These are phyloP conservation scores for Dacryopinax primogenitus DNA, from an alignment of 768 basidiomycete species.

Conservation along the genomic window DNA sequence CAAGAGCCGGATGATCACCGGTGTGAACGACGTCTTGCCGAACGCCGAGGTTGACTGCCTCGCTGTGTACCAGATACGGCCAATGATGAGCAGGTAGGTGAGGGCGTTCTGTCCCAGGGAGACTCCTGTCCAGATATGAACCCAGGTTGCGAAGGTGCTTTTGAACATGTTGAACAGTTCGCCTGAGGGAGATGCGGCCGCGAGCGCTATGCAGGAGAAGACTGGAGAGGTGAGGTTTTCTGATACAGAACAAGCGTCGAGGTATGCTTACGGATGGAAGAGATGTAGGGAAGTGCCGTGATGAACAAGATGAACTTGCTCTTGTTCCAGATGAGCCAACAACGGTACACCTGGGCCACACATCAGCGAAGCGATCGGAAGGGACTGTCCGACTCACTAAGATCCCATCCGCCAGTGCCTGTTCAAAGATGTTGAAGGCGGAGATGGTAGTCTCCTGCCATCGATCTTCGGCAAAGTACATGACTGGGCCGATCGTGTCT, in stretches of 20 bases:
- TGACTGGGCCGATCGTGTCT: not conserved
- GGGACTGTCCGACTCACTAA: not conserved
- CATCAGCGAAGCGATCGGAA: not conserved
- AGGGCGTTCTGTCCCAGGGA: not conserved
- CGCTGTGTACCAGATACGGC: not conserved
- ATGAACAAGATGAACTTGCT: not conserved
- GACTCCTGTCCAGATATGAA: not conserved
- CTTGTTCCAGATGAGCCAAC: constrained; percentile 4
- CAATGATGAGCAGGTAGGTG: not conserved
- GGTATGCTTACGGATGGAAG: not conserved
- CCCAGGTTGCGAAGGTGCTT: not conserved
- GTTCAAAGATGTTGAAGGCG: not conserved
- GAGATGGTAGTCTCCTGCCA: constrained; percentile 5
- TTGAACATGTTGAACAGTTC: not conserved
- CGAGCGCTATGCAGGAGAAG: not conserved
- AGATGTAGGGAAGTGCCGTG: not conserved
- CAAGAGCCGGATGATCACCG: not conserved
- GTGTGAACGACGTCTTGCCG: not conserved
- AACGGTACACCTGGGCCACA: not conserved
- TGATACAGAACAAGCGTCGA: not conserved
- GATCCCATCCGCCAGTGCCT: not conserved
- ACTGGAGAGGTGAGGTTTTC: not conserved
- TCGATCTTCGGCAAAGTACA: not conserved
- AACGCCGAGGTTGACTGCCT: not conserved
- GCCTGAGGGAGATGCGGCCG: not conserved